Evolutionary conservation across 331 rosid species (phyloP).

Genomic region (Rhamnella rubrinervis): DNA sequence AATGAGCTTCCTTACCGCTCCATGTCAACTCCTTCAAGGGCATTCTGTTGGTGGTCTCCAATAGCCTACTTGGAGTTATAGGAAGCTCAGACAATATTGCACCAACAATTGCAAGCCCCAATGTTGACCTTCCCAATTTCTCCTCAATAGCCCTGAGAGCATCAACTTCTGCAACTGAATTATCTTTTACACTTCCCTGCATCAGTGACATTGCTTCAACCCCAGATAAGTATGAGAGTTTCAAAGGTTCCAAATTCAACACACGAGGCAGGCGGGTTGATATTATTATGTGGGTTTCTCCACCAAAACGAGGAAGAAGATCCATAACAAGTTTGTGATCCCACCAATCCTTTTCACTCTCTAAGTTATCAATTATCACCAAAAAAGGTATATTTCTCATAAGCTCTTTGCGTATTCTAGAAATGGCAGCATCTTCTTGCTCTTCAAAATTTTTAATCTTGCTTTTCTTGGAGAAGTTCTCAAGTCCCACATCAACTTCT

Average conservation of each 20-base stretch:
- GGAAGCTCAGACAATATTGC: constrained; percentile 82
- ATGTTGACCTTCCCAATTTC: constrained; percentile 65
- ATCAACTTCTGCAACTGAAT: constrained; percentile 62
- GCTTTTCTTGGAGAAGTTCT: constrained; percentile 54
- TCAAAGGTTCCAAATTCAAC: constrained; percentile 84
- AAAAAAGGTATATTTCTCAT: constrained; percentile 86
- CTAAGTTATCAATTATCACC: constrained; percentile 80
- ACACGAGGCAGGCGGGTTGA: constrained; percentile 70
- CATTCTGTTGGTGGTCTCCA: constrained; percentile 84
- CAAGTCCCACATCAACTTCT: constrained; percentile 86
- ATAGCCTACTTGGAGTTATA: constrained; percentile 70
- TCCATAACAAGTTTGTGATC: constrained; percentile 85
- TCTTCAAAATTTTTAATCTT: constrained; percentile 67
- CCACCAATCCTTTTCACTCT: constrained; percentile 96
- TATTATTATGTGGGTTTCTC: constrained; percentile 76
- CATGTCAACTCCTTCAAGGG: constrained; percentile 71
- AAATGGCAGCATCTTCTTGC: constrained; percentile 74
- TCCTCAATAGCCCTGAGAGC: constrained; percentile 79
- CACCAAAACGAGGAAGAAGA: constrained; percentile 91
- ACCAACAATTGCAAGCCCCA: constrained; percentile 74
- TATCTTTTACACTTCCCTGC: constrained; percentile 64
- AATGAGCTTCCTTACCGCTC: constrained; percentile 58
- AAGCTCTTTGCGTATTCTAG: constrained; percentile 75
- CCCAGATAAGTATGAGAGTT: constrained; percentile 75
- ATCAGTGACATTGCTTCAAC: constrained; percentile 75